Evolutionary conservation across 257 asterid species (phyloP).

Genomic region (Rubia yunnanensis): DNA sequence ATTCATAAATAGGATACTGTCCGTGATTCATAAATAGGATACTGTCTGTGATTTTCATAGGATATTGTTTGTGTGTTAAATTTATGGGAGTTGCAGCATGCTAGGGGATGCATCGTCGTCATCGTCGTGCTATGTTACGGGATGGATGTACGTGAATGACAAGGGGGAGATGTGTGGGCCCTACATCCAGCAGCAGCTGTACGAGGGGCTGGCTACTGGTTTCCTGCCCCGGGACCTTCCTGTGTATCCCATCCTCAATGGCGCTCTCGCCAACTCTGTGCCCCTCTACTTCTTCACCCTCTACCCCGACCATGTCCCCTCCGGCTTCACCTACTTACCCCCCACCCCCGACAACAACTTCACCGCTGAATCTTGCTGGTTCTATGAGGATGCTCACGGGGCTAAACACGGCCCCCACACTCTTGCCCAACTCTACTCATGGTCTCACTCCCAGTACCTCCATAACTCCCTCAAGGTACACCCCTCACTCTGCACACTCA

Average conservation of each 20-base stretch:
- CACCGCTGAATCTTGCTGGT: slow-evolving; percentile 59
- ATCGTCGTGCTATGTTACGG: slow-evolving; percentile 37
- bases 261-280: slow-evolving; percentile 48
- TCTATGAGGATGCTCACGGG: slow-evolving; percentile 69
- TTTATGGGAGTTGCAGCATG: neutral
- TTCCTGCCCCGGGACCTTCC: slow-evolving; percentile 72
- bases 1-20: no score
- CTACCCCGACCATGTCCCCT: slow-evolving; percentile 70
- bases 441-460: slow-evolving; percentile 67
- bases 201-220: slow-evolving; percentile 72
- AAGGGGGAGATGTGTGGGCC: slow-evolving; percentile 91
- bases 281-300: slow-evolving; percentile 68
- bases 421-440: slow-evolving; percentile 61
- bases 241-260: slow-evolving; percentile 68
- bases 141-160: slow-evolving; percentile 94
- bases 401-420: slow-evolving; percentile 76
- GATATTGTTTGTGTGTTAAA: no score
- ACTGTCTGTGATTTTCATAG: no score
- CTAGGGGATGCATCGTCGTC: neutral
- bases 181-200: slow-evolving; percentile 71
- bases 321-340: slow-evolving; percentile 54
- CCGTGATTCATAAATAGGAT: no score
- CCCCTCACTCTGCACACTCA: neutral
- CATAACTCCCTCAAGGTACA: slow-evolving; percentile 51
- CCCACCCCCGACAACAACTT: slow-evolving; percentile 8